Percentiles rank a stretch among this genome's conserved stretches.
These are phyloP conservation scores for Raphanus raphanistrum DNA, from an alignment of 345 rosid species.

Conservation along the genomic window DNA sequence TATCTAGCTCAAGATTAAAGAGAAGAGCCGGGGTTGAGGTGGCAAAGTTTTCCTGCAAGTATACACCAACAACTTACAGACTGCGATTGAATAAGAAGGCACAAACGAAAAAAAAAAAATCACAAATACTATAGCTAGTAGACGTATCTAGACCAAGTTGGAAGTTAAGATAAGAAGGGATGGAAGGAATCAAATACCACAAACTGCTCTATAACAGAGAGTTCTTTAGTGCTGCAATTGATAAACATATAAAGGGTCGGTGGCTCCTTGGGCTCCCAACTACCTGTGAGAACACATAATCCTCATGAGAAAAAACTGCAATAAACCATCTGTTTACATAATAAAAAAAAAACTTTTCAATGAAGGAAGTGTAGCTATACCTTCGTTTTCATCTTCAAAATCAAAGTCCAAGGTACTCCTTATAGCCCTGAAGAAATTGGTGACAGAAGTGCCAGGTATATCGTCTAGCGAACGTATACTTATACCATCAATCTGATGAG, in stretches of 20 bases:
- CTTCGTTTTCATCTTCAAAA: constrained; percentile 89
- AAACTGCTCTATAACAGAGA: constrained; percentile 79
- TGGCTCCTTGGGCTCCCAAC: constrained; percentile 74
- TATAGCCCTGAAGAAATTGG: constrained; percentile 79
- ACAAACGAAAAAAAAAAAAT: background rate
- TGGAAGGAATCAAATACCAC: constrained; percentile 58
- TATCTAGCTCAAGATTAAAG: constrained; percentile 94
- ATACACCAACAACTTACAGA: constrained; percentile 26
- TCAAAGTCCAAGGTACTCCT: constrained; percentile 92
- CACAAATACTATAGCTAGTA: constrained; percentile 10
- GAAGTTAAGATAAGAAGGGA: constrained; percentile 23
- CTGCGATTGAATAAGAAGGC: background rate
- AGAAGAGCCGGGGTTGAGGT: constrained; percentile 75
- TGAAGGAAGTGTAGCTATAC: constrained; percentile 39
- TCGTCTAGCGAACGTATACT: constrained; percentile 79
- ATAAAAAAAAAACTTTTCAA: background rate
- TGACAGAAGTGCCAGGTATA: constrained; percentile 61
- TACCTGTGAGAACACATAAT: constrained; percentile 49
- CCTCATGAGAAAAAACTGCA: constrained; percentile 7
- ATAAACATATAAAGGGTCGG: constrained; percentile 82
- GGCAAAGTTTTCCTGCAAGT: constrained; percentile 79
- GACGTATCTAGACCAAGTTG: constrained; percentile 15
- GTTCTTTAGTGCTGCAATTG: constrained; percentile 91
- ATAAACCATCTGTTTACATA: background rate
- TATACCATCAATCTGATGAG: constrained; percentile 74